Evolutionary conservation across 2,329 filamentous ascomycete genomes (phyloP).

Genomic region (Lachnellula cervina): DNA sequence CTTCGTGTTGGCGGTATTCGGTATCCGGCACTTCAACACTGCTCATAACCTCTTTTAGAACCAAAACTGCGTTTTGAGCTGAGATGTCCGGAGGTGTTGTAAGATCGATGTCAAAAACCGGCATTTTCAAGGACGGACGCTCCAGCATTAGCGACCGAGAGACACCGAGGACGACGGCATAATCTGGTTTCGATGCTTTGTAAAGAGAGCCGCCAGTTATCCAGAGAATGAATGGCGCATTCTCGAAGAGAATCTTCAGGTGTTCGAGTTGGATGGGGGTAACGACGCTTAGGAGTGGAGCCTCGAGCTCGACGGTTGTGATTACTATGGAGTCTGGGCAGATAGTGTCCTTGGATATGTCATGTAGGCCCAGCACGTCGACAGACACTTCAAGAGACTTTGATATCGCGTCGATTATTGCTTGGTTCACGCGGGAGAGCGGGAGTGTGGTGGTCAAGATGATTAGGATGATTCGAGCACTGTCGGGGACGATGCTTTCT

Average conservation of each 20-base stretch:
- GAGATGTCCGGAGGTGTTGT: neutral
- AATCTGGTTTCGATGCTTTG: neutral
- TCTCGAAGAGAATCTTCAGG: neutral
- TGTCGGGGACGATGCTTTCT: neutral
- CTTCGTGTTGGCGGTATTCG: neutral
- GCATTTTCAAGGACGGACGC: slow-evolving; percentile 1
- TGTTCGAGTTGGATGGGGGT: neutral
- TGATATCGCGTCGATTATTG: neutral
- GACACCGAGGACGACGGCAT: neutral
- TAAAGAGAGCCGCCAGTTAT: neutral
- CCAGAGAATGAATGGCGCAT: neutral
- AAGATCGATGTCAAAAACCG: slow-evolving; percentile 8
- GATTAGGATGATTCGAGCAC: neutral
- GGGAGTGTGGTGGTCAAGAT: neutral
- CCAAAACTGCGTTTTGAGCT: neutral
- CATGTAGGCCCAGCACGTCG: neutral
- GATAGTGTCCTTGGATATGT: neutral
- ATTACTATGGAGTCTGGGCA: neutral
- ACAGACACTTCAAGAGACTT: neutral
- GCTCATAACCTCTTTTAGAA: neutral
- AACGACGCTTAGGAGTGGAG: neutral
- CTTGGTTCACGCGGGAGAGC: too few species aligned
- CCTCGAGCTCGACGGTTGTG: neutral
- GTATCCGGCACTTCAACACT: neutral
- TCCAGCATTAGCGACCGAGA: slow-evolving; percentile 2